These are phyloP conservation scores for Alternaria sp. DNA, from an alignment of 2,329 filamentous ascomycete species.

Conservation along the genomic window DNA sequence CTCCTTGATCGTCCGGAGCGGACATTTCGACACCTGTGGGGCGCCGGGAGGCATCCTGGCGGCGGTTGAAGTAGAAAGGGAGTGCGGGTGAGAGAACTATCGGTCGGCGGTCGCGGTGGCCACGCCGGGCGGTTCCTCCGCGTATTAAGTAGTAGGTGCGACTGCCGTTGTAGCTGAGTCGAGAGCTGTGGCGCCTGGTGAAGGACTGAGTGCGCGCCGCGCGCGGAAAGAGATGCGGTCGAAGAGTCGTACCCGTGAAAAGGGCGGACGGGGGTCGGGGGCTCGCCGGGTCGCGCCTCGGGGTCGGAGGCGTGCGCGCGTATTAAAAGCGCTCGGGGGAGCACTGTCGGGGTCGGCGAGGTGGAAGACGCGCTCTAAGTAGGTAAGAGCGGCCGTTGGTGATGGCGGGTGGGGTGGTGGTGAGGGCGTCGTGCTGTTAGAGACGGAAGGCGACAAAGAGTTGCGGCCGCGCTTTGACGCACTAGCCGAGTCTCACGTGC, in stretches of 20 bases:
- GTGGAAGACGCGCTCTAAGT: slow-evolving; percentile 44
- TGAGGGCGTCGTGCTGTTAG: slow-evolving; percentile 30
- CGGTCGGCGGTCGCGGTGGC: slow-evolving; percentile 34
- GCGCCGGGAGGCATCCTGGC: slow-evolving; percentile 81
- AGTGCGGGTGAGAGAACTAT: slow-evolving; percentile 16
- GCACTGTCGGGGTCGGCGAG: slow-evolving; percentile 32
- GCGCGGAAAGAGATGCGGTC: slow-evolving; percentile 41
- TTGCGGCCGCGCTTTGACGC: slow-evolving; percentile 5
- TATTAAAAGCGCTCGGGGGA: slow-evolving; percentile 30
- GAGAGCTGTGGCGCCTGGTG: slow-evolving; percentile 15
- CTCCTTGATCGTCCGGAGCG: slow-evolving; percentile 96
- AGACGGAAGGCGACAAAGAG: slow-evolving; percentile 22
- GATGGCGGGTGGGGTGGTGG: slow-evolving; percentile 38
- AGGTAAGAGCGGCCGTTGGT: slow-evolving; percentile 38
- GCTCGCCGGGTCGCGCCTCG: slow-evolving; percentile 36
- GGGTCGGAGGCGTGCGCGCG: slow-evolving; percentile 31
- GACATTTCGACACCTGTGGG: slow-evolving; percentile 72
- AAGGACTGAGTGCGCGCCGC: slow-evolving; percentile 37
- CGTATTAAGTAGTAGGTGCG: slow-evolving; percentile 19
- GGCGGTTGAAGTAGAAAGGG: slow-evolving; percentile 17
- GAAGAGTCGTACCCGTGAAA: slow-evolving; percentile 35
- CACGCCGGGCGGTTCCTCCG: slow-evolving; percentile 39
- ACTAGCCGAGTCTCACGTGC: slow-evolving; percentile 21
- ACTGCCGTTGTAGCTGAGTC: slow-evolving; percentile 28
- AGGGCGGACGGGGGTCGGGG: slow-evolving; percentile 38